Conservation (phyloP, 2,329 filamentous ascomycete genomes). For the Penicillium sp. region DNA sequence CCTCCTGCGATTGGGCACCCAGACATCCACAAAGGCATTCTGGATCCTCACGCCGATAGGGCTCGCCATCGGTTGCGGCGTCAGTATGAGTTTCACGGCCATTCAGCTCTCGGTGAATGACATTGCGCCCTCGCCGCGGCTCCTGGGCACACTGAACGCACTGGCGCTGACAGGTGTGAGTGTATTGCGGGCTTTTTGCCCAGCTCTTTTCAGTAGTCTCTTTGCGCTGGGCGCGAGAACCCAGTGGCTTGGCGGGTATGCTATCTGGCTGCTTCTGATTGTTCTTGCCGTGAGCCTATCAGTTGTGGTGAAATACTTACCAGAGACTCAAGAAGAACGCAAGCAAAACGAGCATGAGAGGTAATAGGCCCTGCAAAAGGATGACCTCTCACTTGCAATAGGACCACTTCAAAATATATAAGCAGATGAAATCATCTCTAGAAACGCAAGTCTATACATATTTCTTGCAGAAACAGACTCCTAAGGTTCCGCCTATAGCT, state of each 20-base stretch:
- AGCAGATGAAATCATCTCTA: no score
- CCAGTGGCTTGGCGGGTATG: slow-evolving; percentile 58
- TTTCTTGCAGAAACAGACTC: no score
- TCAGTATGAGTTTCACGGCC: slow-evolving; percentile 64
- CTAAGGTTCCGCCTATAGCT: no score
- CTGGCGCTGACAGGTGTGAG: slow-evolving; percentile 58
- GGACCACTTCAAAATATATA: no score
- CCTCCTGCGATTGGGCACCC: slow-evolving; percentile 45
- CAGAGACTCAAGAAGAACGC: slow-evolving; percentile 7
- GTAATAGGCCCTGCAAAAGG: no score
- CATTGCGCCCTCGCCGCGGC: slow-evolving; percentile 57
- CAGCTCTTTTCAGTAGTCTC: slow-evolving; percentile 60
- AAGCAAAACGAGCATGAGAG: neutral
- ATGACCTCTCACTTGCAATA: no score
- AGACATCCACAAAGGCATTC: slow-evolving; percentile 45
- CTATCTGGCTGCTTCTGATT: slow-evolving; percentile 50
- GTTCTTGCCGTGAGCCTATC: slow-evolving; percentile 34
- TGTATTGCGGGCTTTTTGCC: slow-evolving; percentile 59
- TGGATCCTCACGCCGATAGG: slow-evolving; percentile 49
- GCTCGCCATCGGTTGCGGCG: slow-evolving; percentile 54
- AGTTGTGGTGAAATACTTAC: slow-evolving; percentile 20
- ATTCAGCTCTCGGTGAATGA: slow-evolving; percentile 71
- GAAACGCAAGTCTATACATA: no score
- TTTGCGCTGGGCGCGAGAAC: slow-evolving; percentile 62
- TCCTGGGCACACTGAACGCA: slow-evolving; percentile 67